Percentiles rank a stretch among this genome's conserved stretches.
Conservation (phyloP, 2,329 filamentous ascomycete genomes). For the Cercospora beticola region DNA sequence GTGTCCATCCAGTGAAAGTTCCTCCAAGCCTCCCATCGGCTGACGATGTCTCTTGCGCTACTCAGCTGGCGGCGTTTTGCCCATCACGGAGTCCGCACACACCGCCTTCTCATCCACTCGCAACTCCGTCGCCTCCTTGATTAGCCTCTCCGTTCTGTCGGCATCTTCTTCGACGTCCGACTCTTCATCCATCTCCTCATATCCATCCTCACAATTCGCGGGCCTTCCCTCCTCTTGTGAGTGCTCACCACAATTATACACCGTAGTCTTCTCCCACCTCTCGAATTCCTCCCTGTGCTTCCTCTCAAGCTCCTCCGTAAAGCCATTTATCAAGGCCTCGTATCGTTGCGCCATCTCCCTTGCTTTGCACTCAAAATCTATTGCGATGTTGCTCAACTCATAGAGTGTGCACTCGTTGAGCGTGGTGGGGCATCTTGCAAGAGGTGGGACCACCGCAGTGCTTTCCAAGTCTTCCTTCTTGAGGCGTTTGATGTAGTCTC, state of each 20-base stretch:
- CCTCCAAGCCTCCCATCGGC: not conserved
- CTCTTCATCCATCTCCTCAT: not conserved
- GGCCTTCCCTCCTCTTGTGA: not conserved
- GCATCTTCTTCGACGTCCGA: not conserved
- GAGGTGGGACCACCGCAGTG: not conserved
- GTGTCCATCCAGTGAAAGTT: not conserved
- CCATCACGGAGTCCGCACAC: not conserved
- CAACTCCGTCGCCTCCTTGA: not conserved
- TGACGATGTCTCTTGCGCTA: not conserved
- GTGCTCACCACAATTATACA: not conserved
- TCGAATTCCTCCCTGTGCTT: not conserved
- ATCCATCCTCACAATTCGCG: not conserved
- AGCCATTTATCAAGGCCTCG: not conserved
- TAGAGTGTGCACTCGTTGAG: not conserved
- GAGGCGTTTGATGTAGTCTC: not conserved
- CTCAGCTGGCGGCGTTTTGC: not conserved
- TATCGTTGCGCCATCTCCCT: not conserved
- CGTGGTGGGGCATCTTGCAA: not conserved
- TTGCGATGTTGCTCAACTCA: not conserved
- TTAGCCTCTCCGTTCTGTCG: not conserved
- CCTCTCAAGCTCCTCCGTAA: not conserved
- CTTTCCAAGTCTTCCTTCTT: not conserved
- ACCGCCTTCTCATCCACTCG: not conserved
- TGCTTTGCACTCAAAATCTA: not conserved
- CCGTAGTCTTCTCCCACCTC: not conserved